These are phyloP conservation scores for Candida ipomoeae DNA, from an alignment of 805 yeast genomes.

Conservation along the genomic window DNA sequence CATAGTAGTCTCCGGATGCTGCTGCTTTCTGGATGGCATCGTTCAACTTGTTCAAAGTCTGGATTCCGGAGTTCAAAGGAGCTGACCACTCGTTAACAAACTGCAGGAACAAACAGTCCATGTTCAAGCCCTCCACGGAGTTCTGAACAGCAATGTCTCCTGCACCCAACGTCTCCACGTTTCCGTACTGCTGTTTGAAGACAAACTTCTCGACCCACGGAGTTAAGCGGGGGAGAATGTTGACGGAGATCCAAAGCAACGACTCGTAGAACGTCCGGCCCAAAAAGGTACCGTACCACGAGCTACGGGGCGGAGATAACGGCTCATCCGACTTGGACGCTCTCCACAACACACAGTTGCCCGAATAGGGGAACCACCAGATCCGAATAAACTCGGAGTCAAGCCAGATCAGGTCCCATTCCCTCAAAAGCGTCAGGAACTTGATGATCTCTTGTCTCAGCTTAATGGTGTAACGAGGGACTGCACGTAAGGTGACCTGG, in stretches of 20 bases:
- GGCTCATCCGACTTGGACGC: conserved; percentile 72
- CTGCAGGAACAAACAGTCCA: conserved; percentile 94
- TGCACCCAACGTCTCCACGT: conserved; percentile 58
- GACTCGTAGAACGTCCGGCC: conserved; percentile 81
- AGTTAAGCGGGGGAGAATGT: conserved; percentile 67
- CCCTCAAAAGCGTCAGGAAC: conserved; percentile 64
- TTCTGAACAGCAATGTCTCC: conserved; percentile 67
- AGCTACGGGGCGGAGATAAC: conserved; percentile 57
- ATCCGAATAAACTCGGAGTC: conserved; percentile 86
- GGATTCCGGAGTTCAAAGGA: conserved; percentile 75
- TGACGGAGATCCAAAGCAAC: conserved; percentile 74
- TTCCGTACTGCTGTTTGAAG: conserved; percentile 79
- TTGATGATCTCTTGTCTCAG: conserved; percentile 78
- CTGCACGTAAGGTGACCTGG: conserved; percentile 76
- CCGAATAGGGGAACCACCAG: conserved; percentile 97
- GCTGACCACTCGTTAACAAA: conserved; percentile 98
- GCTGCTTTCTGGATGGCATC: conserved; percentile 61
- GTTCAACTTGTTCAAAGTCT: conserved; percentile 59
- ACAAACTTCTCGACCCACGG: conserved; percentile 84
- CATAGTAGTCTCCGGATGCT: conserved; percentile 59
- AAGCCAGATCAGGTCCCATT: conserved; percentile 82
- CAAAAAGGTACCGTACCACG: conserved; percentile 80
- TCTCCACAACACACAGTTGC: conserved; percentile 85
- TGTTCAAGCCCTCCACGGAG: conserved; percentile 82
- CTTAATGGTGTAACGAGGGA: conserved; percentile 78